Base-by-base conservation (phyloP, 768 basidiomycete species). In the Phlebiopsis flavidoalba region DNA sequence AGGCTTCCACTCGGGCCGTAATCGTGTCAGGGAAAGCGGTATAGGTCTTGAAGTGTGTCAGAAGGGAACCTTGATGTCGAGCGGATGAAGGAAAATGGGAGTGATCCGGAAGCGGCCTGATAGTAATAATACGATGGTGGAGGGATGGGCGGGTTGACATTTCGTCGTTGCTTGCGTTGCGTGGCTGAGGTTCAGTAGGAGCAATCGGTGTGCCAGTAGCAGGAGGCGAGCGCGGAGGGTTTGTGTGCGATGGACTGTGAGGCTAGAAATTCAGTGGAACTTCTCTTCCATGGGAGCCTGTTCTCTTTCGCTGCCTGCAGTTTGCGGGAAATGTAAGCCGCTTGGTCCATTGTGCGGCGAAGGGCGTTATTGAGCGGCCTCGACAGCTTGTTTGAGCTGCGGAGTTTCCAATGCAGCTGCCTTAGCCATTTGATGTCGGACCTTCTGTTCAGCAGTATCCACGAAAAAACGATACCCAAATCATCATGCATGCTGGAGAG, bases 111-210 rank as follows among this genome's bases (percentile, higher is more conserved):
- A 0, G 93, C 86, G 17, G 94, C 90, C 72, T 98, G 97, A 72
- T 98, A 99, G 74, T 90, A 99, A 71, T 90, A 95, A 75, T 96
- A 99, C 8, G 93, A 89, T 10, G 92, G 89, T 15, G 91, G 89
- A 17, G 91, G 90, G 17, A 89, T 91, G 2, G 92, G 91, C 1
- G 90, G 91, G 67, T 93, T 94, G 65, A 94, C 73, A 70, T 94
- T 94, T 60, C 85, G 83, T 31, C 91, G 84, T 57, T 85, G 85
- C 59, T 82, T 81, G 81, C 82, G 52, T 66, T 73, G 62, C 79
- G 82, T 48, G 77, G 80, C 70, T 15, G 76, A 65, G 17, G 65
- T 12, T 40, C 54, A 46, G 22, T 22, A 8, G 63, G 49, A 40
- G 60, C 50, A 14, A 60, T 12, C 10, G 60, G 49, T 15, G 47